These are phyloP conservation scores for Mycena filopes DNA, from an alignment of 768 basidiomycete species.

Conservation along the genomic window DNA sequence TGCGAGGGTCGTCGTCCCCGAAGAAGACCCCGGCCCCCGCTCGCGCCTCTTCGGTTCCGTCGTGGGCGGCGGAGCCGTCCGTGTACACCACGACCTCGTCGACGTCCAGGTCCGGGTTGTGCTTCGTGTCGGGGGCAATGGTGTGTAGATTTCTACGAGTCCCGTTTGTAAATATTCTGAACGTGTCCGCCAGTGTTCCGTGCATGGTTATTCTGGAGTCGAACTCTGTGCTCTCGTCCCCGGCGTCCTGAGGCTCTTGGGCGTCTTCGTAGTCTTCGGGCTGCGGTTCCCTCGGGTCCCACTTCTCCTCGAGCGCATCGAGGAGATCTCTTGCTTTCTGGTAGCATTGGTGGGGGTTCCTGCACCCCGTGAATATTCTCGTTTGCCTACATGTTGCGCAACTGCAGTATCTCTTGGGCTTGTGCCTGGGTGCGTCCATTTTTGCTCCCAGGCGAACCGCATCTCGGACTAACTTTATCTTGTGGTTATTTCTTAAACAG, in stretches of 20 bases:
- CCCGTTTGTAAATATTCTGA: slow-evolving; percentile 28
- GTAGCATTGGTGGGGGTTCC: slow-evolving; percentile 18
- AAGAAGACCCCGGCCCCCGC: slow-evolving; percentile 38
- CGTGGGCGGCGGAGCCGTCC: slow-evolving; percentile 39
- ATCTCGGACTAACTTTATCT: background rate
- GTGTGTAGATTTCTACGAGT: no score
- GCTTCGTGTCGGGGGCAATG: no score
- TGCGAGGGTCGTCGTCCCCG: slow-evolving; percentile 25
- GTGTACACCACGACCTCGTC: no score
- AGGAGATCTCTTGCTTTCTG: slow-evolving; percentile 1
- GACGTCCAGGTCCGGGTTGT: no score
- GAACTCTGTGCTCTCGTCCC: background rate
- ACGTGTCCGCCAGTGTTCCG: slow-evolving; percentile 4
- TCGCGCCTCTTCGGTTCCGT: no score
- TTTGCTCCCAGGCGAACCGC: background rate
- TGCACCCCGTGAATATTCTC: slow-evolving; percentile 1
- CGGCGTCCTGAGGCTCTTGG: background rate
- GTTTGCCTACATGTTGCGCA: slow-evolving; percentile 11
- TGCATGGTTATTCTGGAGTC: background rate
- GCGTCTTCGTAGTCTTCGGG: slow-evolving; percentile 21
- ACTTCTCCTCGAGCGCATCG: no score
- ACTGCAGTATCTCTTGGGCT: background rate
- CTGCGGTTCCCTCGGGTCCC: background rate
- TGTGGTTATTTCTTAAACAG: slow-evolving; percentile 8
- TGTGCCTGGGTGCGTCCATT: background rate